phyloP scores from a whole-genome alignment of 352 stramenopile species.

The Phytophthora cryptogea region DNA sequence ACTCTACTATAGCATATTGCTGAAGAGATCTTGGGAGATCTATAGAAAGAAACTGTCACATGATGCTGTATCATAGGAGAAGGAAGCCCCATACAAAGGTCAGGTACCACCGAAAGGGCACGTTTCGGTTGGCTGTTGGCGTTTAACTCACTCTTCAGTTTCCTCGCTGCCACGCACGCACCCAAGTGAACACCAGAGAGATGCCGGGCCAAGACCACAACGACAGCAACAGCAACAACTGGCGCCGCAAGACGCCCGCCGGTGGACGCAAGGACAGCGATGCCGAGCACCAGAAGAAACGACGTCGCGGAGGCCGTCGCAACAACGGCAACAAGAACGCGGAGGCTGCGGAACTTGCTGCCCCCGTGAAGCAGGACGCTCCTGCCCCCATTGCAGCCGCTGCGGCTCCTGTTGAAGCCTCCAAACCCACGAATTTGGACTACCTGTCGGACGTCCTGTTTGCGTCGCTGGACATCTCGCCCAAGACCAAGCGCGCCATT shows the following conservation, averaged over 20 bases:
- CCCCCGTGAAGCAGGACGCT: not conserved
- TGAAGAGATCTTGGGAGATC: constrained; percentile 11
- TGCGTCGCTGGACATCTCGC: constrained; percentile 58
- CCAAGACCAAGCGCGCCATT: constrained; percentile 67
- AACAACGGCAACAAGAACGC: constrained; percentile 27
- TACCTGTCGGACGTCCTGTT: constrained; percentile 68
- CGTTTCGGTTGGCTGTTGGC: constrained; percentile 21
- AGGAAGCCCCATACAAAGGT: constrained; percentile 17
- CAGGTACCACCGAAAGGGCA: constrained; percentile 25
- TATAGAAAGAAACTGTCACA: constrained; percentile 21
- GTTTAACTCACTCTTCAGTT: constrained; percentile 25
- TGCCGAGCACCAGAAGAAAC: constrained; percentile 62
- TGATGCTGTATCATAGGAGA: constrained; percentile 6
- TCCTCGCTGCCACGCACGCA: constrained; percentile 16
- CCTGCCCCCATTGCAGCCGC: not conserved
- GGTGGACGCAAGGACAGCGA: constrained; percentile 46
- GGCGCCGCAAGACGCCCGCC: constrained; percentile 38
- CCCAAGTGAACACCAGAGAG: constrained; percentile 11
- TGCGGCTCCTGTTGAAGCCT: constrained; percentile 8
- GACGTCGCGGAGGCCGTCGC: constrained; percentile 52
- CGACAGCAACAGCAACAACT: constrained; percentile 30
- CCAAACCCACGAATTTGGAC: constrained; percentile 39
- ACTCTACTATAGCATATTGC: constrained; percentile 1
- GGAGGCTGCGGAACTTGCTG: not conserved
- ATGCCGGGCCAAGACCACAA: constrained; percentile 26